These are phyloP conservation scores for Neurospora africana DNA, from an alignment of 495 filamentous ascomycete genomes.

Conservation along the genomic window DNA sequence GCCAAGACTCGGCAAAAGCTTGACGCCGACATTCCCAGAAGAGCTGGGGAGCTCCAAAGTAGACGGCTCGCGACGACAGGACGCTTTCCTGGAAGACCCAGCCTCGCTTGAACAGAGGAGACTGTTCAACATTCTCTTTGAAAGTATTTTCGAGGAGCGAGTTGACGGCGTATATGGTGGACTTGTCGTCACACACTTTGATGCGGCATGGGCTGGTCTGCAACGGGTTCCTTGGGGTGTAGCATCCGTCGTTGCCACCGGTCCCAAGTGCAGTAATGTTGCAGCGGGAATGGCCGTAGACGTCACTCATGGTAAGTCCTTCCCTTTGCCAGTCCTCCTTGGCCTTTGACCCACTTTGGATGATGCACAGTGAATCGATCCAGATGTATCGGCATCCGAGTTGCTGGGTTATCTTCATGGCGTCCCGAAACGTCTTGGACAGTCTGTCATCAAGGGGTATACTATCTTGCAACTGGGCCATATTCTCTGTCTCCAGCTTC, in stretches of 20 bases:
- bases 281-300: background rate
- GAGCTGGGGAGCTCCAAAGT: conserved; percentile 6
- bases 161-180: background rate
- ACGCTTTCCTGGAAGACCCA: conserved; percentile 12
- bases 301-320: conserved; percentile 4
- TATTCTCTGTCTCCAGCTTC: background rate
- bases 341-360: background rate
- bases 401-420: background rate
- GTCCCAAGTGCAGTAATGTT: background rate
- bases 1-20: background rate
- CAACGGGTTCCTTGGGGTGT: background rate
- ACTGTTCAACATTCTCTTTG: background rate
- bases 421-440: background rate
- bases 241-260: background rate
- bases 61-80: conserved; percentile 3
- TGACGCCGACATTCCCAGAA: conserved; percentile 6
- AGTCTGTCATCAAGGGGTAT: background rate
- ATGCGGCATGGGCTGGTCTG: background rate
- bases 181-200: background rate
- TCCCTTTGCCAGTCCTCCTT: conserved; percentile 3
- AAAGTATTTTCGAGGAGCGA: background rate
- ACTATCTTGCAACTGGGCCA: background rate
- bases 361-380: conserved; percentile 2
- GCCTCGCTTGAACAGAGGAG: conserved; percentile 5
- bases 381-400: background rate